Percentiles rank a stretch among this genome's conserved stretches.
Conservation (phyloP, 148 eudicot genomes). For the Camellia sinensis region DNA sequence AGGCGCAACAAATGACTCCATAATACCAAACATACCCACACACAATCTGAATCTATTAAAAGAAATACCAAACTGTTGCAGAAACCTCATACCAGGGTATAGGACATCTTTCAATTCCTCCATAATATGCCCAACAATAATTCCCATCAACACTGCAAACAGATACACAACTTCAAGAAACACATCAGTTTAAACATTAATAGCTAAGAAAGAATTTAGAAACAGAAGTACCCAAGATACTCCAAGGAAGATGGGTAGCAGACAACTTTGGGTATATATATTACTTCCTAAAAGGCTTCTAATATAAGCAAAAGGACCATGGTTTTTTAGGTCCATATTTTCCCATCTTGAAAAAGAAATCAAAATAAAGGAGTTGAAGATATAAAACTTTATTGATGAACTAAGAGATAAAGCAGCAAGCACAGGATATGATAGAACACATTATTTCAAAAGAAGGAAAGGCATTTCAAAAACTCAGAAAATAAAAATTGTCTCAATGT, state of each 20-base stretch:
- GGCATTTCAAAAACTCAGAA: slow-evolving; percentile 14
- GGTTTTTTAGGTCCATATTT: not conserved
- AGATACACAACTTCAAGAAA: not conserved
- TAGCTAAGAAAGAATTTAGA: not conserved
- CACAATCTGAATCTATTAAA: not conserved
- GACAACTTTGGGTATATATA: not conserved
- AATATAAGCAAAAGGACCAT: not conserved
- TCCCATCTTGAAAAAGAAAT: not conserved
- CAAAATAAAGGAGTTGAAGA: not conserved
- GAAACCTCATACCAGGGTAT: not conserved
- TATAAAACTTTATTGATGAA: not conserved
- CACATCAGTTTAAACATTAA: not conserved
- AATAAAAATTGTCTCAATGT: slow-evolving; percentile 30
- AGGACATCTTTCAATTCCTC: not conserved
- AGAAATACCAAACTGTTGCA: not conserved
- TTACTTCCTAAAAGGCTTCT: not conserved
- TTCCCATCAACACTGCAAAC: slow-evolving; percentile 6
- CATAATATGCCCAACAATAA: not conserved
- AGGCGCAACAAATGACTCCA: too few species aligned
- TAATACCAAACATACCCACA: too few species aligned
- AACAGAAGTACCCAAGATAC: slow-evolving; percentile 6
- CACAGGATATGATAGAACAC: not conserved
- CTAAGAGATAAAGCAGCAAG: slow-evolving; percentile 14
- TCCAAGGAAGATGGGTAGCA: not conserved
- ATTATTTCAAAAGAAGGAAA: slow-evolving; percentile 6